Evolutionary conservation across 805 yeast genomes (phyloP), one percentile per base, ranked within the genome.

Genomic region (Suhomyces xylopsoci): DNA sequence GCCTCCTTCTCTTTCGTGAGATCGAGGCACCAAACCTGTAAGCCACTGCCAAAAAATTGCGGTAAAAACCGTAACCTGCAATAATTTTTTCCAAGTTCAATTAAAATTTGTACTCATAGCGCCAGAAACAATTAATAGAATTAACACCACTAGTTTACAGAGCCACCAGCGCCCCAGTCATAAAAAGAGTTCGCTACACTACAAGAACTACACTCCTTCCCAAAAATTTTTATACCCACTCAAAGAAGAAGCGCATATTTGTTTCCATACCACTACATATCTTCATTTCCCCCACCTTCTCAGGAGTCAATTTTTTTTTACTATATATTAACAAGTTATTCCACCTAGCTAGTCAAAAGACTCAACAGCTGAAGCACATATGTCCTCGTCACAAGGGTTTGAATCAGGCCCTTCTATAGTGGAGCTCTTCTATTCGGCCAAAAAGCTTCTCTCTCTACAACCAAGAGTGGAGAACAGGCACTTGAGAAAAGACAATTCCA

Each of bases 401-500:
- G 58, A 57, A 43, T 42, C 56, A 19, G 60, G 58, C n/a, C 79
- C 79, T 12, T 68, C 77, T 8, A 71, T 75, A 19, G 63, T 66
- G 55, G 79, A 75, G 57, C 70, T 75, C 36, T 73, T 74, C 55
- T 58, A 67, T 59, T 74, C 77, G 28, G 80, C 78, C 8, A 72
- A 69, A 54, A 71, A 68, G 51, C 62, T 75, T 28, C 60, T 75
- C 46, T 62, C 72, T 17, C 63, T 75, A 42, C 75, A 74, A 52
- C 66, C 73, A 5, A 57, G 80, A 45, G 71, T 74, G 25, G 74
- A 70, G 51, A 73, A 75, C 58, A 61, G 78, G 43, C 70, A 68
- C 41, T 51, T 68, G 8, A 59, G 80, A 17, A 72, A 71, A 54
- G 71, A 70, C n/a, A 65, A 55, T 51, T 51, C 61, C 28, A 62